Conservation (phyloP, 768 basidiomycete genomes). For the Lactarius hengduanensis region DNA sequence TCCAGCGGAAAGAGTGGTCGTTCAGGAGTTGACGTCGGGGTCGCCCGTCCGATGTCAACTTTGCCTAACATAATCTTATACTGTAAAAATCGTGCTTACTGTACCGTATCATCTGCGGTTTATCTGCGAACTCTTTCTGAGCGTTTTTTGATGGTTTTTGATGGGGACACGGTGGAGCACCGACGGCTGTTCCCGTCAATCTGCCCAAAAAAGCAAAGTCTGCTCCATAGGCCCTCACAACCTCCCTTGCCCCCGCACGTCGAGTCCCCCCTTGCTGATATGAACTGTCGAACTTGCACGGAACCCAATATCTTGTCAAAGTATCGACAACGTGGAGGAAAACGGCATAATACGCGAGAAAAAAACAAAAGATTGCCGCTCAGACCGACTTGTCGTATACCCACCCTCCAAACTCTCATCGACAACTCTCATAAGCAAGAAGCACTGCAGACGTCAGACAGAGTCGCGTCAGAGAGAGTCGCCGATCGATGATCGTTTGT, state of each 20-base stretch:
- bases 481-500: not conserved
- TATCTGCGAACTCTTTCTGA: conserved; percentile 14
- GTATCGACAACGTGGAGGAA: not conserved
- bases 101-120: conserved; percentile 5
- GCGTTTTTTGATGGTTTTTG: no score
- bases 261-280: not conserved
- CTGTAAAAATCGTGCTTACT: no score
- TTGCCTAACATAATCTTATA: conserved; percentile 2
- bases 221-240: not conserved
- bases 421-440: not conserved
- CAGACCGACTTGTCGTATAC: not conserved
- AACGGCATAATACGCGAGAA: not conserved
- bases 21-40: not conserved
- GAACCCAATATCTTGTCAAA: not conserved
- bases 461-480: not conserved
- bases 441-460: not conserved
- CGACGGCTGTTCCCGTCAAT: not conserved
- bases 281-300: not conserved
- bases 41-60: not conserved
- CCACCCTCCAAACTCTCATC: not conserved
- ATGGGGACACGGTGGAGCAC: not conserved
- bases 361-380: not conserved
- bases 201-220: not conserved
- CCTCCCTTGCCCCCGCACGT: not conserved
- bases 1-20: not conserved